These are phyloP conservation scores for Aspergillus caelatus DNA, from an alignment of 2,329 filamentous ascomycete species.

Conservation along the genomic window DNA sequence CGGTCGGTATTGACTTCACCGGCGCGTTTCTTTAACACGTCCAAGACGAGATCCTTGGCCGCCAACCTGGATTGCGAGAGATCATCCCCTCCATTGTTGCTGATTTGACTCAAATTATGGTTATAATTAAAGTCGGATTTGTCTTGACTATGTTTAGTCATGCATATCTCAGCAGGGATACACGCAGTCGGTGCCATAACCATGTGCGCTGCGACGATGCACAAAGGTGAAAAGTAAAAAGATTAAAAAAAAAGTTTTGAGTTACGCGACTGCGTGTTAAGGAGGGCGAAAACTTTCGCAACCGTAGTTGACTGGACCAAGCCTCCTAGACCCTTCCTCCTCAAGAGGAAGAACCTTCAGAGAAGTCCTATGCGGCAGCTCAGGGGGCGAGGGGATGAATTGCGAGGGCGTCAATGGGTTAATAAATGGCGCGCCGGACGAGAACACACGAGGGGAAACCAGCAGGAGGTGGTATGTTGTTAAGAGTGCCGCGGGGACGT, in stretches of 20 bases:
- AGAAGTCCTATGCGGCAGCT: conserved; percentile 99
- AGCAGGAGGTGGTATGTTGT: conserved; percentile 51
- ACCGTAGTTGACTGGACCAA: conserved; percentile 88
- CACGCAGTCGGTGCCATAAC: conserved; percentile 74
- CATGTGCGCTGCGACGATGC: conserved; percentile 48
- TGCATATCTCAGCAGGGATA: conserved; percentile 53
- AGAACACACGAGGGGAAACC: conserved; percentile 29
- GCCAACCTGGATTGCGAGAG: conserved; percentile 45
- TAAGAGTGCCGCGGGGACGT: conserved; percentile 50
- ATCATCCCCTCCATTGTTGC: conserved; percentile 51
- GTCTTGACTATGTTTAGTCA: conserved; percentile 32
- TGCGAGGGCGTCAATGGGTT: conserved; percentile 38
- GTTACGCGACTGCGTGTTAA: conserved; percentile 63
- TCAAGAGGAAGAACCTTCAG: conserved; percentile 98
- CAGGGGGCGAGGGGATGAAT: conserved; percentile 64
- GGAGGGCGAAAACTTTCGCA: conserved; percentile 94
- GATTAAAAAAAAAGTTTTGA: conserved; percentile 15
- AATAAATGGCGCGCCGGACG: conserved; percentile 44
- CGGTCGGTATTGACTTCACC: conserved; percentile 80
- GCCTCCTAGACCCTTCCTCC: conserved; percentile 99
- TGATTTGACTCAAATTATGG: conserved; percentile 34
- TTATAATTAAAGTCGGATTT: conserved; percentile 36
- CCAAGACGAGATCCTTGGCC: conserved; percentile 81
- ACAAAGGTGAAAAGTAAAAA: conserved; percentile 22
- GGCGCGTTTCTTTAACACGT: conserved; percentile 83